Base-by-base conservation (phyloP, 805 yeast genomes). In the Ogataea henricii region DNA sequence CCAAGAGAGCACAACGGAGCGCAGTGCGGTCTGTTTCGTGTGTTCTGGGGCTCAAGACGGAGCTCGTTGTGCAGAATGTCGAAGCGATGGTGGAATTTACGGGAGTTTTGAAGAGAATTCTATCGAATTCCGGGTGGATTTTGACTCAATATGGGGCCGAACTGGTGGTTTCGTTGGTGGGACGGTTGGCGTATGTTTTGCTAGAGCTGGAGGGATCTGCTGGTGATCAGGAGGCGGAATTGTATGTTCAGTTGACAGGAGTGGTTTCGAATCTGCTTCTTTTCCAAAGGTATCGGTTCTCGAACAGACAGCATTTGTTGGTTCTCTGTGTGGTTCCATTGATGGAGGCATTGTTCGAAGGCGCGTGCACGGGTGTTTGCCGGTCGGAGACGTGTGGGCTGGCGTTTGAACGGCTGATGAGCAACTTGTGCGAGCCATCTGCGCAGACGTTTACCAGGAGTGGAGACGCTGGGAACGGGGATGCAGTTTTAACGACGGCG, bases 351-450 rank as follows among this genome's bases (percentile, higher is more conserved):
- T 56, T 87, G 3, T 56, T 67, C 70, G 45, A 62, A 16, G 40
- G 45, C 26, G 48, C 55, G 13, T 40, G 45, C 4, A 25, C 45
- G 10, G 23, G 40, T 7, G 21, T 56, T 26, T 46, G 58, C 17
- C 23, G 35, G 0, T 59, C 69, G 12, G 49, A 53, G 13, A 62
- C 58, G 7, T 70, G 81, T 21, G 85, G 83, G 0, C 57, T 67
- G 10, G 64, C 83, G 3, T 76, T 70, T 44, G 64, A 85, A 5
- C 76, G 96, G 55, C 67, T 87, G 16, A 62, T 89, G 39, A 69
- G 75, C 18, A 85, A 85, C 56, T 67, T 86, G 27, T 88, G 96
- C 69, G 95, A 88, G 56, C 96, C 96, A 2, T 71, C 77, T 8
- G 64, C 68, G 40, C 57, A 66, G 25, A 36, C 48, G 8, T 42